phyloP scores from a whole-genome alignment of 441 rosid genomes.

The Arabidopsis lyrata region DNA sequence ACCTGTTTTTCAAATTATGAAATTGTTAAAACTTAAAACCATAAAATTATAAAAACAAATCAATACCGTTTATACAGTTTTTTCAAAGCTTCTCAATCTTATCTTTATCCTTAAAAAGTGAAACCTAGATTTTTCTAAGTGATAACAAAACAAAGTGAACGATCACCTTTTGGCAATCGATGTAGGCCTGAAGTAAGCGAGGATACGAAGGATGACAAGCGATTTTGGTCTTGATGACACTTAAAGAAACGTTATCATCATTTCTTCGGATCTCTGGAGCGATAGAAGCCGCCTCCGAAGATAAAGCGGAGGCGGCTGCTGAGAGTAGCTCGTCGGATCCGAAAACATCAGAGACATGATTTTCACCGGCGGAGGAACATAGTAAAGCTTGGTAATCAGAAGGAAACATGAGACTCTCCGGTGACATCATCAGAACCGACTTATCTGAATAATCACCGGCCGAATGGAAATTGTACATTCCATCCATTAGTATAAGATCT shows the following conservation, averaged over 20 bases:
- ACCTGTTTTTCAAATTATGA: constrained; percentile 52
- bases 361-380: constrained; percentile 51
- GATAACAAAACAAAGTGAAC: background rate
- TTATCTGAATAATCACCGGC: constrained; percentile 68
- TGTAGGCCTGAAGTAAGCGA: constrained; percentile 80
- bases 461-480: constrained; percentile 72
- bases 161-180: constrained; percentile 97
- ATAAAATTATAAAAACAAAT: constrained; percentile 36
- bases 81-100: constrained; percentile 13
- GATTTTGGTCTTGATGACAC: constrained; percentile 73
- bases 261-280: constrained; percentile 51
- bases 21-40: background rate
- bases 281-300: constrained; percentile 70
- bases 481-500: constrained; percentile 62
- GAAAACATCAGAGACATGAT: constrained; percentile 50
- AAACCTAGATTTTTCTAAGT: background rate
- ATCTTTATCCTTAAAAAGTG: background rate
- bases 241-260: constrained; percentile 51
- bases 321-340: constrained; percentile 76
- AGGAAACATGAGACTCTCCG: constrained; percentile 69
- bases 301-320: constrained; percentile 65
- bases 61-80: background rate
- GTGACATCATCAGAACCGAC: constrained; percentile 63
- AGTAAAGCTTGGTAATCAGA: constrained; percentile 60
- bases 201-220: constrained; percentile 89